Conservation (phyloP, 768 basidiomycete genomes). For the Trametes elegans region DNA sequence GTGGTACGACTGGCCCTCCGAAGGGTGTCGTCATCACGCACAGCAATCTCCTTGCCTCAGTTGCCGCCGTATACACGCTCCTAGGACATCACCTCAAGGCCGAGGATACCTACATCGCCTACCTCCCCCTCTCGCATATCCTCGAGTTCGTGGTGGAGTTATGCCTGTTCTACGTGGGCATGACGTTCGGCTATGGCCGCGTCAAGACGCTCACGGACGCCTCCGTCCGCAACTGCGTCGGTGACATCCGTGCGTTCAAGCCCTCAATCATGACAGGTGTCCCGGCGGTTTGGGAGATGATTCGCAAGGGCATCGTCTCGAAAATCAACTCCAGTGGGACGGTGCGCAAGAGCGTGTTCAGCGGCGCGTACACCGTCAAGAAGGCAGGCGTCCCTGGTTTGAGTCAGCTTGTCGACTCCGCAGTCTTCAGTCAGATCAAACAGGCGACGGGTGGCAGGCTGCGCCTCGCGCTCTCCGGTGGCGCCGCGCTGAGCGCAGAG, state of each 20-base stretch:
- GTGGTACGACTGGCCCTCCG: conserved; percentile 87
- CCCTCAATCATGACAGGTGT: conserved; percentile 95
- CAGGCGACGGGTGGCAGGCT: conserved; percentile 87
- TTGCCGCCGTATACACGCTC: conserved; percentile 77
- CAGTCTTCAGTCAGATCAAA: conserved; percentile 74
- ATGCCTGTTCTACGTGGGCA: conserved; percentile 67
- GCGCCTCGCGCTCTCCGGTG: conserved; percentile 77
- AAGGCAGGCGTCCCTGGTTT: conserved; percentile 66
- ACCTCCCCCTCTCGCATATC: conserved; percentile 92
- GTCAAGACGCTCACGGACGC: conserved; percentile 96
- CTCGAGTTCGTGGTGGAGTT: conserved; percentile 94
- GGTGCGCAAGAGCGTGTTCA: conserved; percentile 76
- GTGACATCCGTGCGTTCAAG: conserved; percentile 79
- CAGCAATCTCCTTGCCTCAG: conserved; percentile 78
- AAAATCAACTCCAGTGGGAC: conserved; percentile 71
- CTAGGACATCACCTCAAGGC: conserved; percentile 62
- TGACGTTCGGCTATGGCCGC: conserved; percentile 85
- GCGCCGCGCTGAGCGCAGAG: conserved; percentile 79
- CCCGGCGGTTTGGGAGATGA: conserved; percentile 95
- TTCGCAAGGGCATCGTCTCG: conserved; percentile 88
- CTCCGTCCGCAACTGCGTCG: conserved; percentile 85
- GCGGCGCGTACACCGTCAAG: conserved; percentile 75
- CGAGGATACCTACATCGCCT: conserved; percentile 78
- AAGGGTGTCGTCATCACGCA: conserved; percentile 94
- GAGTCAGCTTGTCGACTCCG: conserved; percentile 63